A percentile compares a stretch with the other conserved stretches of the same genome.
phyloP scores from a whole-genome alignment of 495 filamentous ascomycete species.

The Talaromyces adpressus region DNA sequence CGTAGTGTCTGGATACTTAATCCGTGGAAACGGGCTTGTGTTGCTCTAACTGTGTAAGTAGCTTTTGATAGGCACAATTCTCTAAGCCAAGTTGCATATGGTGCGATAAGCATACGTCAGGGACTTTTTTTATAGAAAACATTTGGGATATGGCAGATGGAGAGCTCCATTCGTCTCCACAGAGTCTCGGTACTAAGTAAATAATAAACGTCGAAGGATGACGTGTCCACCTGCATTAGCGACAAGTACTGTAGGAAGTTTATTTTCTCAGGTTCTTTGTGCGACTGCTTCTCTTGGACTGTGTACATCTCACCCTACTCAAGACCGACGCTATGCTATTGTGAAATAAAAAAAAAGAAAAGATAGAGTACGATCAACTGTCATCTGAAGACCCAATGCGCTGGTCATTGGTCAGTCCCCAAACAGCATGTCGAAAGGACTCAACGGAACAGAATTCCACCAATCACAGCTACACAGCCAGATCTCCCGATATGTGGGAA shows the following conservation, averaged over 20 bases:
- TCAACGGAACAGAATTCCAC: background rate
- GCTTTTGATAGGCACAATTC: background rate
- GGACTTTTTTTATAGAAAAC: background rate
- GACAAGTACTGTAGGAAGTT: background rate
- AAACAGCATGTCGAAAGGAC: background rate
- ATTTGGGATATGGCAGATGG: background rate
- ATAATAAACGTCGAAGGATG: background rate
- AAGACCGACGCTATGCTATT: background rate
- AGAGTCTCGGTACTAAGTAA: background rate
- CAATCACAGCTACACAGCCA: background rate
- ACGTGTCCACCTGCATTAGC: background rate
- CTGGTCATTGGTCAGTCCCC: background rate
- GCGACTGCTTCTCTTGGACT: no score
- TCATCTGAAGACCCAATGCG: background rate
- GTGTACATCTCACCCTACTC: no score
- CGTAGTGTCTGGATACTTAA: background rate
- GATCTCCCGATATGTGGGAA: background rate
- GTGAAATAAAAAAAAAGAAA: background rate
- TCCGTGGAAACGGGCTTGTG: background rate
- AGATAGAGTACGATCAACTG: background rate
- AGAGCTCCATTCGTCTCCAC: background rate
- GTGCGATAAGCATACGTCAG: background rate
- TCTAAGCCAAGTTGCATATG: background rate
- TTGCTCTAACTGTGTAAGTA: no score
- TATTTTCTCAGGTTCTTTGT: background rate